Evolutionary conservation across 2,329 filamentous ascomycete genomes (phyloP).

Genomic region (Cordyceps militaris): DNA sequence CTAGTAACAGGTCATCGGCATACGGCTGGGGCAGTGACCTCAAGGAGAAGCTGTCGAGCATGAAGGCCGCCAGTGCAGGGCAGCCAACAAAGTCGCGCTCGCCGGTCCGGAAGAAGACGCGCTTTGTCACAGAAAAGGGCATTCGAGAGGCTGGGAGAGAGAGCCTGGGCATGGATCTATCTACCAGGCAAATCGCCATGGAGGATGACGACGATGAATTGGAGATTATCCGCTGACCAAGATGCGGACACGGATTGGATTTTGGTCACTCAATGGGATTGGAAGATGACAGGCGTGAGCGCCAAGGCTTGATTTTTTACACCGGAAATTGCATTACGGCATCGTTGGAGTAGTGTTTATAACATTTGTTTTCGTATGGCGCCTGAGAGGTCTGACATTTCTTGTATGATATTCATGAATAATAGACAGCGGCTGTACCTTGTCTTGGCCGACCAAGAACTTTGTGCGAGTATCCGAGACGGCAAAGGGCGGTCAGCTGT

Average conservation of each 20-base stretch:
- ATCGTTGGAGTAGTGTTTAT: conserved; percentile 6
- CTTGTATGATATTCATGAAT: conserved; percentile 8
- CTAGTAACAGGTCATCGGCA: conserved; percentile 20
- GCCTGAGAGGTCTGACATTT: conserved; percentile 2
- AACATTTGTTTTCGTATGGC: not conserved
- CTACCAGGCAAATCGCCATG: conserved; percentile 27
- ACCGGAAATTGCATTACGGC: not conserved
- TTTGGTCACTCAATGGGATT: not conserved
- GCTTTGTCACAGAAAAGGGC: conserved; percentile 72
- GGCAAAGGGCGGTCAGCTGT: not conserved
- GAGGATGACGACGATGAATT: conserved; percentile 42
- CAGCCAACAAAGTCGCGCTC: conserved; percentile 28
- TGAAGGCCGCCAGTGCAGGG: conserved; percentile 53
- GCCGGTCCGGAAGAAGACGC: conserved; percentile 63
- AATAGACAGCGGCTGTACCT: not conserved
- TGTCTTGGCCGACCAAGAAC: not conserved
- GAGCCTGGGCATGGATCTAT: conserved; percentile 53
- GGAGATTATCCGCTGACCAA: conserved; percentile 35
- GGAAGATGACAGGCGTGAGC: not conserved
- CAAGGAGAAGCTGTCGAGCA: conserved; percentile 49
- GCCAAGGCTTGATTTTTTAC: not conserved
- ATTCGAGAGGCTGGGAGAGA: conserved; percentile 72
- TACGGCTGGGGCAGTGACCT: conserved; percentile 53
- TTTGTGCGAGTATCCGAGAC: not conserved
- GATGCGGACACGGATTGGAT: not conserved